A percentile compares a stretch with the other conserved stretches of the same genome.
Evolutionary conservation across 2,329 filamentous ascomycete genomes (phyloP).

Genomic region (Epichloe aotearoae): DNA sequence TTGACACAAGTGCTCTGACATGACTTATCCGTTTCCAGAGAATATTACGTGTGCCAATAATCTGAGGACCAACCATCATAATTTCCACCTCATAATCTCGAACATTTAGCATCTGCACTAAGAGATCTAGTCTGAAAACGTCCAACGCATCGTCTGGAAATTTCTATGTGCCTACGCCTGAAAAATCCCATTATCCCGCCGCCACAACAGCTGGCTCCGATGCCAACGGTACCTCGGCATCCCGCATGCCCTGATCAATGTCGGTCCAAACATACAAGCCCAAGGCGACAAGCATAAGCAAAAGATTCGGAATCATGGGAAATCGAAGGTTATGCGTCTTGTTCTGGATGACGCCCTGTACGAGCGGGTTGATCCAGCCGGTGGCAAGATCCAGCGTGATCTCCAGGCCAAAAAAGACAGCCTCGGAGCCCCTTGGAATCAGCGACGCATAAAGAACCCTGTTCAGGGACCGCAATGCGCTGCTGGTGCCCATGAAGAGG

Average conservation of each 20-base stretch:
- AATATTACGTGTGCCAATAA: no score
- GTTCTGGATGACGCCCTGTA: slow-evolving; percentile 9
- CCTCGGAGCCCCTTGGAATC: slow-evolving; percentile 10
- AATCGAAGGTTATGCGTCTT: slow-evolving; percentile 10
- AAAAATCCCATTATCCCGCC: neutral
- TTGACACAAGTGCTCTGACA: no score
- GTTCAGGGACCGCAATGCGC: slow-evolving; percentile 10
- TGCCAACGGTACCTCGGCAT: slow-evolving; percentile 7
- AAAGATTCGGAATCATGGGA: slow-evolving; percentile 10
- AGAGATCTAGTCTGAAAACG: no score
- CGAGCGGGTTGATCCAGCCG: slow-evolving; percentile 10
- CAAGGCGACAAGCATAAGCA: slow-evolving; percentile 8
- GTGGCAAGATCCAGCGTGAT: slow-evolving; percentile 11
- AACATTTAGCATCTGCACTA: no score
- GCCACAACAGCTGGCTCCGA: neutral
- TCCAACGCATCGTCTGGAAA: neutral
- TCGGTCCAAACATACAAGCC: slow-evolving; percentile 9
- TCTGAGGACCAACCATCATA: no score
- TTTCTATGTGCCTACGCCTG: no score
- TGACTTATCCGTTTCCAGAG: no score
- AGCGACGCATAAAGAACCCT: slow-evolving; percentile 9
- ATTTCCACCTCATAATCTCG: no score
- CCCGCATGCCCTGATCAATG: slow-evolving; percentile 8
- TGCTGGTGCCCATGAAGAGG: slow-evolving; percentile 11
- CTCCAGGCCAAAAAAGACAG: slow-evolving; percentile 8